Evolutionary conservation across 2,329 filamentous ascomycete species (phyloP).

Genomic region (Tympanopsis confertula): DNA sequence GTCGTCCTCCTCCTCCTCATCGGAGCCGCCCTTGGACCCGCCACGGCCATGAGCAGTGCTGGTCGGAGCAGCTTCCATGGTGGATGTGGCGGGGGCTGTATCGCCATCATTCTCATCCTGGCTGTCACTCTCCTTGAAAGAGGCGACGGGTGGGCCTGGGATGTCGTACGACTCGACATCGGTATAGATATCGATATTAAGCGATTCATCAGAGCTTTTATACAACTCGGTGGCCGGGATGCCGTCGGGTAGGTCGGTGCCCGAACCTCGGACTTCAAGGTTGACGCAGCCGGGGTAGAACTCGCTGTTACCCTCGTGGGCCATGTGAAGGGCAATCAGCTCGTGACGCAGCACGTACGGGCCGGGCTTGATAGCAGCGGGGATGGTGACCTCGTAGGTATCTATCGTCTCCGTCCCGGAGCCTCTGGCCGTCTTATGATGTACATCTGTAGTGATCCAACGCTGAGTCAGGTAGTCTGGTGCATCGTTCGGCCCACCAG

Average conservation of each 20-base stretch:
- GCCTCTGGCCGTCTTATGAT: no score
- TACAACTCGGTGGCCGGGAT: constrained; percentile 41
- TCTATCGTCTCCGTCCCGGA: no score
- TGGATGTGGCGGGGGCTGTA: no score
- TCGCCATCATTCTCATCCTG: no score
- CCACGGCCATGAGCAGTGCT: no score
- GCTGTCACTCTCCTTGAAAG: no score
- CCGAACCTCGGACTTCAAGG: constrained; percentile 42
- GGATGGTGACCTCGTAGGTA: constrained; percentile 36
- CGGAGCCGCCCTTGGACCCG: no score
- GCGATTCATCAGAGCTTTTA: constrained; percentile 41
- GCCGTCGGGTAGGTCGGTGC: constrained; percentile 33
- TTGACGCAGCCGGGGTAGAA: constrained; percentile 49
- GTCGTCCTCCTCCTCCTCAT: no score
- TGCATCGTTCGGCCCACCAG: constrained; percentile 27
- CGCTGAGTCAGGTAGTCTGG: constrained; percentile 36
- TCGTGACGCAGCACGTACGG: constrained; percentile 43
- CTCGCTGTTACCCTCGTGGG: constrained; percentile 31
- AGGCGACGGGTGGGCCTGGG: no score
- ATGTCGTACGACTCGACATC: constrained; percentile 2
- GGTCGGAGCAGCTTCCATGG: no score
- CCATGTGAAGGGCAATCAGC: constrained; percentile 39
- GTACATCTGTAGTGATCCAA: no score
- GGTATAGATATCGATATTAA: constrained; percentile 46
- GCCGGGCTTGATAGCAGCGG: constrained; percentile 28